Evolutionary conservation across 768 basidiomycete species (phyloP), one percentile per base, ranked within the genome.

Genomic region (Cyclocybe cylindracea): DNA sequence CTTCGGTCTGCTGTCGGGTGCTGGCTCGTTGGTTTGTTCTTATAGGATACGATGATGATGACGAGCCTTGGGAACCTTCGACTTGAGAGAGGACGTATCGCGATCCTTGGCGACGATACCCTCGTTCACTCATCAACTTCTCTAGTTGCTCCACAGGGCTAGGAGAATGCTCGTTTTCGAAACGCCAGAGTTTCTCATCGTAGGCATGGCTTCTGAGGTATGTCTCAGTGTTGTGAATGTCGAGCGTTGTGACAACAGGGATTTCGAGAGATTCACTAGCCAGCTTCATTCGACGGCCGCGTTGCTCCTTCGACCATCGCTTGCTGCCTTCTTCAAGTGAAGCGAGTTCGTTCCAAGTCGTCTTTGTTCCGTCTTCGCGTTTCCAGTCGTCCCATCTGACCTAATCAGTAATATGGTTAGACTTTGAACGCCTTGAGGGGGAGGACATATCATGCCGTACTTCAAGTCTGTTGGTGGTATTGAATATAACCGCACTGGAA

Each of bases 321-420:
- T 50, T 43, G 33, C 61, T 57, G 32, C 64, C 55, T 5, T 66
- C 60, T 16, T 64, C 54, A 24, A 51, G 43, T 33, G 53, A 31
- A 29, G 44, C 47, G 14, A 33, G 11, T 18, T 63, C 66, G 36
- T 76, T 62, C 83, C 83, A 85, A 6, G 83, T 84, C 2, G 76
- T 78, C 54, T 78, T 79, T 6, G 83, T 78, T 0, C 77, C 79
- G 56, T 85, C 78, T 1, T 50, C 38, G 19, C 83, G 78, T 2
- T 58, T 34, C 83, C 83, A 85, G 36, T 69, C 66, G 14, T 63
- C 70, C 83, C 83, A 85, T 53, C 70, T 66, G 4, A 81, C 77
- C 81, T 85, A 52, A 40, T 40, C 24, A 24, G 24, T 24, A 24
- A 24, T 24, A 24, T 24, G 5, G 24, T 24, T 14, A 14, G 13